Evolutionary conservation across 805 yeast genomes (phyloP), one percentile per base, ranked within the genome.

Genomic region (Tetrapisispora fleetii): DNA sequence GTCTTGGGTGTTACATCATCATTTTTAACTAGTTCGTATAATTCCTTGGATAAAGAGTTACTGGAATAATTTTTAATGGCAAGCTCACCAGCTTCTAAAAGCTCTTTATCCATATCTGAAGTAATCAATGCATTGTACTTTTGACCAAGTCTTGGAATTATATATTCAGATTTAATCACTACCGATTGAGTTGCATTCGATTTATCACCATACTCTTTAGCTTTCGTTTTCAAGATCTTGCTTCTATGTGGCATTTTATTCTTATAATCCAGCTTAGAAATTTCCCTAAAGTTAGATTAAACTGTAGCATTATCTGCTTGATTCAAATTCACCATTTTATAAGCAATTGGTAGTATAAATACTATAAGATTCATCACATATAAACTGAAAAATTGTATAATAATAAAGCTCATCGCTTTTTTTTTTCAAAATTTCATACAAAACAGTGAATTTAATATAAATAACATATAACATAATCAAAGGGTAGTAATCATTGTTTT

Each of bases 1-100:
- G 28, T 28, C 30, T 41, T 22, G 2, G 16, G n/a, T 16, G 37
- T 33, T 24, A 64, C 40, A 3, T 52, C 40, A 19, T 54, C 53
- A 19, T 58, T 52, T 35, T 51, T 49, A 8, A 64, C 52, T 30
- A 62, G 40, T 35, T 60, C 63, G 44, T 58, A 64, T 14, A 56
- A 50, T 11, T 54, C 56, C 33, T 62, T 63, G 3, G 60, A 53
- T 39, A 63, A n/a, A 27, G 10, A 40, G n/a, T n/a, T 27, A 9
- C 35, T 40, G 13, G 9, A 6, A 2, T 3, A 27, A 40, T 40
- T 40, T 8, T n/a, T 17, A n/a, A 16, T 11, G 5, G 17, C 60
- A 27, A 51, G 38, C 44, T 56, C 58, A 28, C 64, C 67, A 18
- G 53, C 42, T 36, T 54, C 52, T 42, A 61, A 43, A 21, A 59